These are phyloP conservation scores for Colletotrichum spaethianum DNA, from an alignment of 2,329 filamentous ascomycete species.

Conservation along the genomic window DNA sequence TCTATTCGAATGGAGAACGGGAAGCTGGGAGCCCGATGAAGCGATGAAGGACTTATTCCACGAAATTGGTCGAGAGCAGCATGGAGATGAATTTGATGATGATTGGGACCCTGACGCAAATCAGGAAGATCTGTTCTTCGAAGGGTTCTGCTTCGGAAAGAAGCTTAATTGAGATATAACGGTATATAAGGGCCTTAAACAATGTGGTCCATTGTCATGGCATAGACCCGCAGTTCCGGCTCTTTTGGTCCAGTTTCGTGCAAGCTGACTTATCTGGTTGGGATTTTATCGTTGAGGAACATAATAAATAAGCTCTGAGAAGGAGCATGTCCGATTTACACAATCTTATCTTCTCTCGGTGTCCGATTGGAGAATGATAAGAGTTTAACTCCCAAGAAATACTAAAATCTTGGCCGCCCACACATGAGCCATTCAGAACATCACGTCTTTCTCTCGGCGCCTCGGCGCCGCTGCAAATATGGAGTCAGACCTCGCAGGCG, in stretches of 20 bases:
- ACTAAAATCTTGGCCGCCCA: constrained; percentile 29
- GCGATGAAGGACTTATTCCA: not conserved
- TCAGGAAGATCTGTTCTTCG: constrained; percentile 25
- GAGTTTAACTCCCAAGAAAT: constrained; percentile 26
- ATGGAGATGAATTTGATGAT: constrained; percentile 6
- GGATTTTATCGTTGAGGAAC: not conserved
- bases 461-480: constrained; percentile 6
- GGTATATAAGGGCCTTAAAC: no score
- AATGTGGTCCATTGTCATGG: not conserved
- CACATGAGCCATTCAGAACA: constrained; percentile 15
- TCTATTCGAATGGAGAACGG: constrained; percentile 4
- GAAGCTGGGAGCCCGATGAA: constrained; percentile 1
- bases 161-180: not conserved
- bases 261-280: not conserved
- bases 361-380: constrained; percentile 39
- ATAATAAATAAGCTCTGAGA: not conserved
- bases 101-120: not conserved
- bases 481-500: not conserved
- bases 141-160: constrained; percentile 1
- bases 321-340: not conserved
- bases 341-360: not conserved
- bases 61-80: constrained; percentile 8
- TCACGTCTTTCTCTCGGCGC: not conserved
- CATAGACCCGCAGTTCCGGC: not conserved
- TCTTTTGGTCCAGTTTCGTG: not conserved